Conservation (phyloP, 2,329 filamentous ascomycete genomes). For the Trichoderma sp. region DNA sequence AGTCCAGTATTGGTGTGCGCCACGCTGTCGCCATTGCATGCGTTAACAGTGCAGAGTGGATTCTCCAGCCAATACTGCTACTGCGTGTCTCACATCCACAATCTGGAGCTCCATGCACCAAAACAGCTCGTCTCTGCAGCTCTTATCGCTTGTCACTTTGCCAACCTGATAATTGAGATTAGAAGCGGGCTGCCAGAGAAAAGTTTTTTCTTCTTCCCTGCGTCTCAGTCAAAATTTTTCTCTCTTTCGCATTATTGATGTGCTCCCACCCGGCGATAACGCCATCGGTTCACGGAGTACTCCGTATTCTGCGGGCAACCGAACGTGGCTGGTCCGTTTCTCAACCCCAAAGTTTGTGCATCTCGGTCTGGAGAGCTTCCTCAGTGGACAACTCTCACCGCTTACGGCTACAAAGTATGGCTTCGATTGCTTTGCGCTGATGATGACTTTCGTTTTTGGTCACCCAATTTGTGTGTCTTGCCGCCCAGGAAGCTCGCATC, state of each 20-base stretch:
- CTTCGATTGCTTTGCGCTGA: neutral
- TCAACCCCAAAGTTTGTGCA: neutral
- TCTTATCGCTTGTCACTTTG: conserved; percentile 16
- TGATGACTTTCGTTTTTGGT: neutral
- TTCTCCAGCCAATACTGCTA: neutral
- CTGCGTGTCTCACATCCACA: neutral
- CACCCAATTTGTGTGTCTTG: neutral
- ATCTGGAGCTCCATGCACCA: neutral
- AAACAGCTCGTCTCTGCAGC: neutral
- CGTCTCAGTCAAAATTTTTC: neutral
- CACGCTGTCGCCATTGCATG: neutral
- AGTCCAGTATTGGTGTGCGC: neutral
- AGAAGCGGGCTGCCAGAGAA: neutral
- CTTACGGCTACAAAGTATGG: neutral
- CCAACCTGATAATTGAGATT: neutral
- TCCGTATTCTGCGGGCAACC: neutral
- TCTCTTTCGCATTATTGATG: neutral
- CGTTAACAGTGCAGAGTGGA: neutral
- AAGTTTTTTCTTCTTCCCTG: neutral
- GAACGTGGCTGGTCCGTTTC: neutral
- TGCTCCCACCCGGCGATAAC: conserved; percentile 13
- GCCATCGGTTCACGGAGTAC: conserved; percentile 6
- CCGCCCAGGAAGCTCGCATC: neutral
- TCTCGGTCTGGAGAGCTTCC: neutral
- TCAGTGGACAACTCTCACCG: neutral